Percentiles rank a stretch among this genome's conserved stretches.
These are phyloP conservation scores for Fusarium sp. DNA, from an alignment of 2,329 filamentous ascomycete species.

Conservation along the genomic window DNA sequence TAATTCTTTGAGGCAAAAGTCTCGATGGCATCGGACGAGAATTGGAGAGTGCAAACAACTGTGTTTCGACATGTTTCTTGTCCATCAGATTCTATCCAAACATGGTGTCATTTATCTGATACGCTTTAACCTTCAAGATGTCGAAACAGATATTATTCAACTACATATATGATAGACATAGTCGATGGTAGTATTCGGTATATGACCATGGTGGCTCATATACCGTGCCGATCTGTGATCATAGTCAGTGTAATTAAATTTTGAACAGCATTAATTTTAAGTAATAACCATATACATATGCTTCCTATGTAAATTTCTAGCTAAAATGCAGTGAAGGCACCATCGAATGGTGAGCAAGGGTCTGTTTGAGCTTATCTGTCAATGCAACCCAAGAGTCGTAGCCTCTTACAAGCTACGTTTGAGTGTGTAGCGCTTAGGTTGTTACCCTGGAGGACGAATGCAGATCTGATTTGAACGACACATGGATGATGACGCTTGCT, in stretches of 20 bases:
- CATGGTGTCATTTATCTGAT: neutral
- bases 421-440: neutral
- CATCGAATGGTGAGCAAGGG: neutral
- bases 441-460: slow-evolving; percentile 23
- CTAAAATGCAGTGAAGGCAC: neutral
- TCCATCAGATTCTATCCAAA: slow-evolving; percentile 7
- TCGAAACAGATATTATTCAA: neutral
- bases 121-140: neutral
- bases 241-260: neutral
- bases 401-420: slow-evolving; percentile 21
- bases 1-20: neutral
- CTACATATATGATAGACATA: neutral
- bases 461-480: neutral
- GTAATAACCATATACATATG: neutral
- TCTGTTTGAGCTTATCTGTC: slow-evolving; percentile 10
- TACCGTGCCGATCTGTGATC: neutral
- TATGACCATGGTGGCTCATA: neutral
- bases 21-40: slow-evolving; percentile 6
- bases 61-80: slow-evolving; percentile 25
- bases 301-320: slow-evolving; percentile 2
- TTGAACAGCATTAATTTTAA: slow-evolving; percentile 2
- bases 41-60: slow-evolving; percentile 5
- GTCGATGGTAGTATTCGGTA: neutral
- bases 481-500: neutral
- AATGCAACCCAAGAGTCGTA: slow-evolving; percentile 1